Evolutionary conservation across 1,139 yeast genomes (phyloP).

Genomic region (Lodderomyces parapsilosis): DNA sequence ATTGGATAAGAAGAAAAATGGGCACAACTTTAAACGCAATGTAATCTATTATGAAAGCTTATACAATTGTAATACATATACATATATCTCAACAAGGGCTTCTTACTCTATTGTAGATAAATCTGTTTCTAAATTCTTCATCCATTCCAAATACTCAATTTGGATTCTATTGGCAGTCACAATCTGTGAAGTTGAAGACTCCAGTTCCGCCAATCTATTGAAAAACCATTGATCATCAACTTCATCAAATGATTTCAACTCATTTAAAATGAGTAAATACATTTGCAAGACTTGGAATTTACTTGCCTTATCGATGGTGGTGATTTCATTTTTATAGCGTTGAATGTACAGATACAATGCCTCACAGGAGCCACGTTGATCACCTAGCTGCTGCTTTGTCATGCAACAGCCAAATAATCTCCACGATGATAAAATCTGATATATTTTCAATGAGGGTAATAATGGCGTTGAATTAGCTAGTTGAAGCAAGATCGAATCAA

Average conservation of each 20-base stretch:
- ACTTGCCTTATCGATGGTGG: constrained; percentile 28
- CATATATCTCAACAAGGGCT: constrained; percentile 6
- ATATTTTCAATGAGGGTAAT: constrained; percentile 43
- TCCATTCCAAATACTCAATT: constrained; percentile 36
- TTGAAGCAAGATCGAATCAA: constrained; percentile 40
- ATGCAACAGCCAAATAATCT: constrained; percentile 35
- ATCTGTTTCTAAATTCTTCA: constrained; percentile 30
- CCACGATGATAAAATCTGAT: constrained; percentile 57
- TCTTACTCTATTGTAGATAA: constrained; percentile 6
- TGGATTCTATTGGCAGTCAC: constrained; percentile 31
- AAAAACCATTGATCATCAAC: constrained; percentile 58
- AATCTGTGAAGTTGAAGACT: constrained; percentile 13
- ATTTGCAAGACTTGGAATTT: constrained; percentile 41
- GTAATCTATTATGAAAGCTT: constrained; percentile 3
- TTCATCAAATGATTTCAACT: constrained; percentile 42
- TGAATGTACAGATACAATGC: constrained; percentile 54
- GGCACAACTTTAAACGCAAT: background rate
- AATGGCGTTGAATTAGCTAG: constrained; percentile 38
- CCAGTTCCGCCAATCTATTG: constrained; percentile 21
- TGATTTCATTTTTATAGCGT: constrained; percentile 24
- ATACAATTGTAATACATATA: background rate
- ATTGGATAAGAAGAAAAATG: constrained; percentile 53
- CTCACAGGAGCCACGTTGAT: constrained; percentile 57
- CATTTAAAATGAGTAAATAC: constrained; percentile 49
- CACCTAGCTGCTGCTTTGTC: constrained; percentile 20